Percentiles rank a stretch among this genome's conserved stretches.
phyloP scores from a whole-genome alignment of 1,139 yeast species.

The Kluyveromyces sp. region DNA sequence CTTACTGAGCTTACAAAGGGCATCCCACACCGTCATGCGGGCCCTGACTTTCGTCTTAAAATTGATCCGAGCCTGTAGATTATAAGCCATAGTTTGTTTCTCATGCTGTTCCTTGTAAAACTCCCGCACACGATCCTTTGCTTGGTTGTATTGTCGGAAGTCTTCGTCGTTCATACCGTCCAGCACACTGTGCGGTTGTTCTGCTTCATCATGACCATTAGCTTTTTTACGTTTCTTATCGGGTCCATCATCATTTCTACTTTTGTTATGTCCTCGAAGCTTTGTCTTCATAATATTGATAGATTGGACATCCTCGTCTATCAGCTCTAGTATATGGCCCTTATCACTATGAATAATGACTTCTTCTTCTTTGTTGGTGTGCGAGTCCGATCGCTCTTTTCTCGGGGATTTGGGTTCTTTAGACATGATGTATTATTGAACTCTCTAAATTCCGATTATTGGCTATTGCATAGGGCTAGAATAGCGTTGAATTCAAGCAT shows the following conservation, averaged over 20 bases:
- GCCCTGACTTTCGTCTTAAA: conserved; percentile 61
- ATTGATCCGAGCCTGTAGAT: conserved; percentile 61
- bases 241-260: neutral
- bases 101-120: conserved; percentile 65
- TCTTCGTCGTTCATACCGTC: conserved; percentile 28
- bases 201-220: neutral
- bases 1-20: conserved; percentile 52
- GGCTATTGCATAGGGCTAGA: too few species aligned
- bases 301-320: conserved; percentile 36
- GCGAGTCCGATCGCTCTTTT: too few species aligned
- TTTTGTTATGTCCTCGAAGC: conserved; percentile 14
- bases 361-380: neutral
- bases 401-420: too few species aligned
- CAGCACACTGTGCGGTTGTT: conserved; percentile 3
- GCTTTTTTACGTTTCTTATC: neutral
- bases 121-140: conserved; percentile 59
- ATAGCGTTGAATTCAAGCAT: too few species aligned
- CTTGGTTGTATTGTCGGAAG: conserved; percentile 62
- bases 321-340: conserved; percentile 30
- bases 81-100: conserved; percentile 65
- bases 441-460: too few species aligned
- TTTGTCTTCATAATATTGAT: conserved; percentile 32
- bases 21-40: conserved; percentile 66
- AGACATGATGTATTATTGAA: too few species aligned
- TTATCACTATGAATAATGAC: conserved; percentile 10